Percentiles rank a stretch among this genome's conserved stretches.
Evolutionary conservation across 108 stramenopile genomes (phyloP).

Genomic region (Fragilaria crotonensis): DNA sequence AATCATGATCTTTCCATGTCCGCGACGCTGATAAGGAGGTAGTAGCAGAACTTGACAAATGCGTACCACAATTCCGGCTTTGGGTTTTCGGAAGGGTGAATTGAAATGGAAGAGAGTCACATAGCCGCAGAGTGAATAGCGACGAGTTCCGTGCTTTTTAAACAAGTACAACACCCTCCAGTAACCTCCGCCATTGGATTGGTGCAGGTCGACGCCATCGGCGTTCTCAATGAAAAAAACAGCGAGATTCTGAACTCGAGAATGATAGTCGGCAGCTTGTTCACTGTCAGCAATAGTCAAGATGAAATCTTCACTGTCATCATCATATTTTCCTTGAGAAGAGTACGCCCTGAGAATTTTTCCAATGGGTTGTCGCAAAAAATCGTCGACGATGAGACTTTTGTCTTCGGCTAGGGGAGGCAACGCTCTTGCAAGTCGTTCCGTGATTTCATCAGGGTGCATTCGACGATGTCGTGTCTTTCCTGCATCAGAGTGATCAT

Average conservation of each 20-base stretch:
- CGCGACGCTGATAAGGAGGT: conserved; percentile 68
- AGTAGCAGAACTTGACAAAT: conserved; percentile 70
- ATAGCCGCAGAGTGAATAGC: conserved; percentile 66
- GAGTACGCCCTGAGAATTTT: conserved; percentile 17
- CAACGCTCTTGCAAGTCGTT: conserved; percentile 8
- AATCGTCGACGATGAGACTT: conserved; percentile 8
- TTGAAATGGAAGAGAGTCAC: conserved; percentile 66
- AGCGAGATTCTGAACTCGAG: conserved; percentile 52
- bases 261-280: conserved; percentile 40
- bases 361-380: conserved; percentile 22
- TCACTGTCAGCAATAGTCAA: conserved; percentile 54
- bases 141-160: conserved; percentile 27
- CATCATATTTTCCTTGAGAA: not conserved
- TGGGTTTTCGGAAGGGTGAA: conserved; percentile 72
- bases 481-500: conserved; percentile 34
- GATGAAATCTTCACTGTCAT: conserved; percentile 32
- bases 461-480: conserved; percentile 31
- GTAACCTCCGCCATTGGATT: conserved; percentile 34
- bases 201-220: conserved; percentile 45
- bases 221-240: conserved; percentile 77
- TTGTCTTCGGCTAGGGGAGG: conserved; percentile 8
- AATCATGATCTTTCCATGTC: conserved; percentile 70
- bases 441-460: conserved; percentile 6
- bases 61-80: conserved; percentile 57
- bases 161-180: conserved; percentile 78